Base-by-base conservation (phyloP, 208 protist species). In the Trypanosoma cruzi region DNA sequence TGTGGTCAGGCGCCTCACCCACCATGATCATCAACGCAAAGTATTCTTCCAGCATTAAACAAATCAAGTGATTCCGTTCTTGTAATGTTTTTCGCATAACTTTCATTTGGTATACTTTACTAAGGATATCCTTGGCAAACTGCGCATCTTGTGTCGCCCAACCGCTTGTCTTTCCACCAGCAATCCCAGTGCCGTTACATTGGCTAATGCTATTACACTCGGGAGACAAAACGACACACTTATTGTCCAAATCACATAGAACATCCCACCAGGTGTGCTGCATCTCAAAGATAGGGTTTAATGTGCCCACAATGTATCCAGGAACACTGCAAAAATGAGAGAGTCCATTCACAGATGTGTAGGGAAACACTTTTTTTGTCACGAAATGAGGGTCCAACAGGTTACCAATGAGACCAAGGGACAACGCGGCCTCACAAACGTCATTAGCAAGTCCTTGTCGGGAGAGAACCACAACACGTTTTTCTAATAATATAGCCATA, bases 201-300 rank as follows among this genome's bases (percentile, higher is more conserved):
- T 26, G 2, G 6, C 37, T 37, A 22, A 50, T 61, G 24, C 44
- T 56, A 8, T 42, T 63, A 24, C 14, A 20, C n/a, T 71, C 64
- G 14, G 44, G 24, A 1, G 56, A 71, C 24, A 67, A 1, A 16
- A 78, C 29, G 44, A 93, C 74, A 16, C 64, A 73, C 8, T 70
- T 73, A 29, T 75, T 72, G 63, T 94, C 88, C 3, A 94, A 61
- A 64, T 94, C 86, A 69, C 82, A 89, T 29, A 94, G 54, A 22
- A 91, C 54, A 73, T 92, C 84, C 86, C 89, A 94, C 79, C 82
- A 91, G 29, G 71, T 65, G 4, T 74, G 68, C 10, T 80, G 75
- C 36, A 82, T 89, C 36, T 85, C 79, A 64, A 94, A 94, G 37
- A 94, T 90, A 50, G 89, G 89, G 61, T 94, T 94, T 57, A 94